Evolutionary conservation across 1,284 basidiomycete genomes (phyloP), one percentile per base, ranked within the genome.

Genomic region (Leccinum proliferum): DNA sequence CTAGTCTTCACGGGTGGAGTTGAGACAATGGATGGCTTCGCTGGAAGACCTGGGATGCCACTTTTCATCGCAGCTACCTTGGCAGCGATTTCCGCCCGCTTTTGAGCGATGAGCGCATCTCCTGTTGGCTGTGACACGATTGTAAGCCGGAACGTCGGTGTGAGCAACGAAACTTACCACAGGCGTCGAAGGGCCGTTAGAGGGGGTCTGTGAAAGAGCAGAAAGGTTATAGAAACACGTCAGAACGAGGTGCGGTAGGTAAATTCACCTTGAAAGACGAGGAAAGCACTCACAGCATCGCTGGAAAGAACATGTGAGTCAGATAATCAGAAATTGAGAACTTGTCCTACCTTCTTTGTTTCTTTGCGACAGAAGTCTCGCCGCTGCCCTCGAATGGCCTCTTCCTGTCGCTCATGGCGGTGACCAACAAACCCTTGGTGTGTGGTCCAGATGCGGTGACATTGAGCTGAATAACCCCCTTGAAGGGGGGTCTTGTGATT

Each of bases 31-130:
- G 67, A 61, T 1, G 71, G 63, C 29, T 74, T 68, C 1, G 67
- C 52, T 1, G 71, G 62, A 1, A 67, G 55, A 9, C 75, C 75
- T 43, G 78, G 66, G 1, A 79, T 73, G 10, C 78, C 77, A 55
- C 77, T 83, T 72, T 86, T 89, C 80, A 94, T 88, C 6, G 85
- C 85, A 11, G 92, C 92, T 61, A 93, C 83, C 73, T 92, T 92
- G 11, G 93, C 92, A 21, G 89, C 83, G 62, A 96, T 87, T 76
- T 94, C 92, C 10, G 93, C 93, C 46, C 87, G 83, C 76, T 92
- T 92, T 76, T 88, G 86, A 46, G 87, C 86, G 63, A 92, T 90
- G 69, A 90, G 80, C 55, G 83, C 87, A 66, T 83, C 82, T 68
- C 77, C 76, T 56, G 81, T 79, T 55, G 79, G 62, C 81, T 83